A percentile compares a stretch with the other conserved stretches of the same genome.
phyloP scores from a whole-genome alignment of 2,329 filamentous ascomycete species.

The Westerdykella aurantiaca region DNA sequence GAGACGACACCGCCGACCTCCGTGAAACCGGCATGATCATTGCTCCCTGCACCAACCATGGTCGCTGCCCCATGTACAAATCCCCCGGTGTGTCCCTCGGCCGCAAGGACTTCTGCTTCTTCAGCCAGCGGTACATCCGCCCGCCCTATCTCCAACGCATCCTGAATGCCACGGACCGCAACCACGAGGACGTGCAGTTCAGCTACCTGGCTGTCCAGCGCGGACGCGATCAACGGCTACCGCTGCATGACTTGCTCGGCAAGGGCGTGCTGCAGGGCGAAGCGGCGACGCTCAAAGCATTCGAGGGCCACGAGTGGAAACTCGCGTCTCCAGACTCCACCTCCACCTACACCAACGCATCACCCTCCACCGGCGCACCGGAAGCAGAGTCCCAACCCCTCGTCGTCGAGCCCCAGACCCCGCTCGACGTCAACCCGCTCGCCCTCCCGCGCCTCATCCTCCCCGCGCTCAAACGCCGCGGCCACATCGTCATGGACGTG shows the following conservation, averaged over 20 bases:
- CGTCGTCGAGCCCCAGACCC: slow-evolving; percentile 27
- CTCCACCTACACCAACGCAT: neutral
- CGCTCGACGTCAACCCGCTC: slow-evolving; percentile 46
- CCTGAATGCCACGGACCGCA: slow-evolving; percentile 61
- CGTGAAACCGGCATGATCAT: slow-evolving; percentile 58
- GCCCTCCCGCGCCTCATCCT: slow-evolving; percentile 73
- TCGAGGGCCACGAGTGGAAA: slow-evolving; percentile 58
- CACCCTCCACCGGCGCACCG: neutral
- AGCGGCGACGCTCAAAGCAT: slow-evolving; percentile 59
- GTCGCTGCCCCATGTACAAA: slow-evolving; percentile 81
- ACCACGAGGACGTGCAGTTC: slow-evolving; percentile 86
- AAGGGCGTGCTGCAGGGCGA: slow-evolving; percentile 45
- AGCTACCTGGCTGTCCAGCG: slow-evolving; percentile 83
- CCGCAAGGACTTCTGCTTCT: slow-evolving; percentile 86
- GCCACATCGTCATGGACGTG: slow-evolving; percentile 83
- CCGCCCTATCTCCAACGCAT: slow-evolving; percentile 76
- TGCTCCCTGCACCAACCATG: slow-evolving; percentile 76
- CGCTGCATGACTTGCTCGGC: slow-evolving; percentile 26
- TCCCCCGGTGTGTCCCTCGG: slow-evolving; percentile 63
- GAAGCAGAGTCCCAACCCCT: neutral
- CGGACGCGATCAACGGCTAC: slow-evolving; percentile 55
- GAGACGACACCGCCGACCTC: slow-evolving; percentile 33
- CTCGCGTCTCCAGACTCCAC: slow-evolving; percentile 1
- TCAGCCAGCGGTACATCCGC: slow-evolving; percentile 80
- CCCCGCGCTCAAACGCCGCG: slow-evolving; percentile 76